phyloP scores from a whole-genome alignment of 495 filamentous ascomycete species.

The Aspergillus nanangensis region DNA sequence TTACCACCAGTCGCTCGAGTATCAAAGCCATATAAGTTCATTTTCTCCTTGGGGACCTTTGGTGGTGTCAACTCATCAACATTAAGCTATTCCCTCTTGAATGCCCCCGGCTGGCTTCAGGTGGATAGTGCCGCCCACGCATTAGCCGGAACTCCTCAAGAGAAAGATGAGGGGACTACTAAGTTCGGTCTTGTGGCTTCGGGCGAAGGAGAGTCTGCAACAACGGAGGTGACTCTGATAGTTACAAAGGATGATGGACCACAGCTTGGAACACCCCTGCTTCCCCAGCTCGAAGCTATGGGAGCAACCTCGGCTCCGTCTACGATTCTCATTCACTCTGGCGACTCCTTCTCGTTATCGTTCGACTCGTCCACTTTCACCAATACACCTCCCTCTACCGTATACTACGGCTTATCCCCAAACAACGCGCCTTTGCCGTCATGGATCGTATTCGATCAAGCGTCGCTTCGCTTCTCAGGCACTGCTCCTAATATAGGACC shows the following conservation, averaged over 20 bases:
- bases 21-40: conserved; percentile 58
- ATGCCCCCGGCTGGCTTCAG: conserved; percentile 64
- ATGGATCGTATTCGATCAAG: conserved; percentile 74
- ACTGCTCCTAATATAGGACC: conserved; percentile 65
- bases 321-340: conserved; percentile 42
- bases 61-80: conserved; percentile 44
- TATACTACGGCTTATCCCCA: conserved; percentile 72
- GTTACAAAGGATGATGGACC: conserved; percentile 54
- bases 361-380: conserved; percentile 48
- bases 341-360: conserved; percentile 36
- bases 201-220: conserved; percentile 52
- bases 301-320: conserved; percentile 44
- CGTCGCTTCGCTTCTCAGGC: conserved; percentile 66
- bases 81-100: conserved; percentile 57
- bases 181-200: conserved; percentile 57
- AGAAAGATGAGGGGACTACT: conserved; percentile 49
- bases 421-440: conserved; percentile 82
- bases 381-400: conserved; percentile 40
- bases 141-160: conserved; percentile 60
- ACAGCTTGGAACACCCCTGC: conserved; percentile 38
- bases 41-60: conserved; percentile 67
- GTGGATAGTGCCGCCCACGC: conserved; percentile 58
- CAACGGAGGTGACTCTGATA: conserved; percentile 57
- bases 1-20: conserved; percentile 70
- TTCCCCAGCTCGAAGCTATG: conserved; percentile 41